phyloP scores from a whole-genome alignment of 805 yeast genomes.

The Ogataea angusta region DNA sequence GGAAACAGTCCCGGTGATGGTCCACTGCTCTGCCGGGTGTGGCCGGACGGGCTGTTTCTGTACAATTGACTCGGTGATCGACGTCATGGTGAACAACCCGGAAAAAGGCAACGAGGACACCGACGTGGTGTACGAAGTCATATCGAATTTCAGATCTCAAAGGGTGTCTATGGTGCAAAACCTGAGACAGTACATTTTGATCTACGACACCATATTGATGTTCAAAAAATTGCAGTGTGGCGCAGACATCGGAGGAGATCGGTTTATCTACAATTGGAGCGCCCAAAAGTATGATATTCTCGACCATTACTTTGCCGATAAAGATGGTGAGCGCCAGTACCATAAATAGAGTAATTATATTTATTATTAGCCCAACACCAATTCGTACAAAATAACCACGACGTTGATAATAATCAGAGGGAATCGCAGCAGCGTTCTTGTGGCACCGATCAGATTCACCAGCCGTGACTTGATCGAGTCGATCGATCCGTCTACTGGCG shows the following conservation, averaged over 20 bases:
- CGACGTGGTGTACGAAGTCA: constrained; percentile 46
- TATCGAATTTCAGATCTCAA: constrained; percentile 47
- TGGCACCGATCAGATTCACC: constrained; percentile 55
- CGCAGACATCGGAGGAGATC: constrained; percentile 5
- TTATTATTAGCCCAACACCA: constrained; percentile 43
- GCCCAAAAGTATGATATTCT: constrained; percentile 13
- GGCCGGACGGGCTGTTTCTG: constrained; percentile 93
- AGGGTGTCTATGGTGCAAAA: constrained; percentile 60
- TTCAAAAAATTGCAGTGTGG: constrained; percentile 22
- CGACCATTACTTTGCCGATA: constrained; percentile 16
- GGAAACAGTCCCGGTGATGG: constrained; percentile 49
- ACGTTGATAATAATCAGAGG: constrained; percentile 53
- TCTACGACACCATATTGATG: constrained; percentile 42
- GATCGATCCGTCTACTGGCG: constrained; percentile 15
- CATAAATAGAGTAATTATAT: constrained; percentile 3
- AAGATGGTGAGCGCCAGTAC: constrained; percentile 9
- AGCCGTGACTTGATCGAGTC: constrained; percentile 42
- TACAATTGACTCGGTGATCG: constrained; percentile 59
- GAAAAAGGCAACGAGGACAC: constrained; percentile 12
- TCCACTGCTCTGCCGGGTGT: constrained; percentile 96
- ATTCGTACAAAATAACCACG: constrained; percentile 49
- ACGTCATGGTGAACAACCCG: constrained; percentile 29
- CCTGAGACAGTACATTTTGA: constrained; percentile 48
- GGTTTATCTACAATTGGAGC: constrained; percentile 14
- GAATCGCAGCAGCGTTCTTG: constrained; percentile 53